Conservation (phyloP, 2,329 filamentous ascomycete genomes). For the Xylariaceae sp. region DNA sequence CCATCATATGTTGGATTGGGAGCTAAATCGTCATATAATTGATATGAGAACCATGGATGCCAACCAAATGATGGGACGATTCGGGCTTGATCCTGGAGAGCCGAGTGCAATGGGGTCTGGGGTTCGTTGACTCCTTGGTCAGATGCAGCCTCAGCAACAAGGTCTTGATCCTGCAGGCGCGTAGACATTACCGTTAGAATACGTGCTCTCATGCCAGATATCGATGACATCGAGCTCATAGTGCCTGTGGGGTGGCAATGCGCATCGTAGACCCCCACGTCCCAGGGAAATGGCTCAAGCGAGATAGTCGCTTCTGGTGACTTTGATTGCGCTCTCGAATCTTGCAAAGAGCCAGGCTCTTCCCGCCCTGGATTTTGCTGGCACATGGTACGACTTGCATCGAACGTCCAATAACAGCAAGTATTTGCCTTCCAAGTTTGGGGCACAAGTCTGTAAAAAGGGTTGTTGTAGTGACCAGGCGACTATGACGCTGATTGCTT, state of each 20-base stretch:
- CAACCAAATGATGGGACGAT: slow-evolving; percentile 75
- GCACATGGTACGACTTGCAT: slow-evolving; percentile 17
- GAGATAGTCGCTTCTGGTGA: slow-evolving; percentile 3
- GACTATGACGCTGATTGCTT: no score
- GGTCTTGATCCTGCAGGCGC: slow-evolving; percentile 67
- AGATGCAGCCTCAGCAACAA: slow-evolving; percentile 60
- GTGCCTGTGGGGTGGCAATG: slow-evolving; percentile 84
- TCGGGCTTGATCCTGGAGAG: slow-evolving; percentile 27
- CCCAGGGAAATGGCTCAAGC: slow-evolving; percentile 58
- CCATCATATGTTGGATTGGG: slow-evolving; percentile 33
- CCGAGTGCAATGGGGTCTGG: slow-evolving; percentile 12
- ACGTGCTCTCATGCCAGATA: slow-evolving; percentile 62
- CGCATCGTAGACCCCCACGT: slow-evolving; percentile 68
- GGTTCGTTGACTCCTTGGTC: slow-evolving; percentile 42
- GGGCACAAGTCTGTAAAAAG: no score
- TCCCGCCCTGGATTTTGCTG: slow-evolving; percentile 16
- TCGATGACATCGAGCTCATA: slow-evolving; percentile 54
- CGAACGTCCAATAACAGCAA: background rate
- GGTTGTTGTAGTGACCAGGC: no score
- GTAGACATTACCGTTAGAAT: slow-evolving; percentile 74
- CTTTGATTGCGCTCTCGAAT: slow-evolving; percentile 4
- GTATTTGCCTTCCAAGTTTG: no score
- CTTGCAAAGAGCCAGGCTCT: slow-evolving; percentile 5
- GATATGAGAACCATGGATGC: slow-evolving; percentile 84
- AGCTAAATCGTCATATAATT: slow-evolving; percentile 61